These are phyloP conservation scores for Gracilaria domingensis DNA, from an alignment of 23 red algal genomes.

Conservation along the genomic window DNA sequence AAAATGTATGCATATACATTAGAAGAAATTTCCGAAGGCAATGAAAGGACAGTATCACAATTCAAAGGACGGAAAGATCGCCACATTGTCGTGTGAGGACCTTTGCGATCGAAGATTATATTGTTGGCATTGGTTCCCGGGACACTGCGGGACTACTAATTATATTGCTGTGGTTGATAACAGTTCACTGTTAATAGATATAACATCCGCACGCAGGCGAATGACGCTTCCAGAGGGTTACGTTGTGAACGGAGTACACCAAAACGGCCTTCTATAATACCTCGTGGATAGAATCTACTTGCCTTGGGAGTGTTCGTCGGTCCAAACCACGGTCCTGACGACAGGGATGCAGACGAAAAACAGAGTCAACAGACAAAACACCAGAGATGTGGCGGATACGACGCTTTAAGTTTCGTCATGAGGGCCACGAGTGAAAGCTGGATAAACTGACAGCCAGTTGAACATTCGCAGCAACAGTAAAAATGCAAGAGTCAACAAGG, in stretches of 20 bases:
- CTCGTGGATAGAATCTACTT: too few relatives aligned
- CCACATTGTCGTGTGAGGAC: constrained; percentile 38
- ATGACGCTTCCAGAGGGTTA: constrained; percentile 27
- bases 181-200: constrained; percentile 10
- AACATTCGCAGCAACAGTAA: too few relatives aligned
- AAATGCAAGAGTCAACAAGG: too few relatives aligned
- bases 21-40: constrained; percentile 52
- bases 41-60: constrained; percentile 51
- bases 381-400: too few relatives aligned
- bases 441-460: too few relatives aligned
- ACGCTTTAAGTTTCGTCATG: too few relatives aligned
- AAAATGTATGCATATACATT: constrained; percentile 56
- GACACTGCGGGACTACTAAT: constrained; percentile 34
- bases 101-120: constrained; percentile 42
- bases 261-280: too few relatives aligned
- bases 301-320: too few relatives aligned
- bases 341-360: too few relatives aligned
- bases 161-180: constrained; percentile 43
- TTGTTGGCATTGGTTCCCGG: constrained; percentile 36
- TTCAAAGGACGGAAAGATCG: constrained; percentile 39
- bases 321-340: too few relatives aligned
- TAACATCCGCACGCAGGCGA: neutral
- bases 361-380: too few relatives aligned
- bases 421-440: too few relatives aligned
- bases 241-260: neutral